Evolutionary conservation across 768 basidiomycete genomes (phyloP).

Genomic region (Termitomyces sp.): DNA sequence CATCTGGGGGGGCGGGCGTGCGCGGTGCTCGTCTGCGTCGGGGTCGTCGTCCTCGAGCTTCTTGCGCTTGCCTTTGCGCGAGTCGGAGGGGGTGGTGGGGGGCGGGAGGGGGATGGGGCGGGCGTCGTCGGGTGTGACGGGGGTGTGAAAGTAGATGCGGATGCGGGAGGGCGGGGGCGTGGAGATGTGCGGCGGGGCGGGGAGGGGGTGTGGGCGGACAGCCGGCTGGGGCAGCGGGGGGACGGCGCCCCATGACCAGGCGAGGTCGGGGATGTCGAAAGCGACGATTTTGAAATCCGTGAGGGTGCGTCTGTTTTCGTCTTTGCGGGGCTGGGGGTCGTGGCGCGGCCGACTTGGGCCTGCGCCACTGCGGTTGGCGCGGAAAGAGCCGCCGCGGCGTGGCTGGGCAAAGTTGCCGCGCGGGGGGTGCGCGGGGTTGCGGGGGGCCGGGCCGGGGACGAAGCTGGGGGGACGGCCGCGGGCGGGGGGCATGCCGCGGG

Average conservation of each 20-base stretch:
- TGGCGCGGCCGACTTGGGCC: slow-evolving; percentile 35
- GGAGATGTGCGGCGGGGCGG: slow-evolving; percentile 11
- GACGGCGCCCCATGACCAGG: slow-evolving; percentile 80
- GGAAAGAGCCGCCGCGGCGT: background rate
- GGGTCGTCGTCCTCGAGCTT: slow-evolving; percentile 87
- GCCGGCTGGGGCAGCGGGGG: background rate
- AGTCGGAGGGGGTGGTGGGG: slow-evolving; percentile 47
- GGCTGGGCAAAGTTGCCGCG: slow-evolving; percentile 50
- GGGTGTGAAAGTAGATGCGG: slow-evolving; percentile 90
- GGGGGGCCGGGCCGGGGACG: slow-evolving; percentile 25
- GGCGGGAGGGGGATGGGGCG: slow-evolving; percentile 59
- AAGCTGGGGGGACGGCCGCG: slow-evolving; percentile 41
- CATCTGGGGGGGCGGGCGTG: slow-evolving; percentile 61
- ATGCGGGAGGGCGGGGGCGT: slow-evolving; percentile 71
- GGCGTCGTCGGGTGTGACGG: slow-evolving; percentile 76
- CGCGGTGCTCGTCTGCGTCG: slow-evolving; percentile 69
- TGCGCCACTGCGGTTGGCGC: slow-evolving; percentile 35
- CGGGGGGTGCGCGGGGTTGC: slow-evolving; percentile 40
- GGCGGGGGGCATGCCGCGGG: slow-evolving; percentile 37
- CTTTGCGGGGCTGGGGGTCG: slow-evolving; percentile 51
- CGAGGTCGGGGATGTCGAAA: slow-evolving; percentile 74
- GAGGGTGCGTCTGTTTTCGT: slow-evolving; percentile 86
- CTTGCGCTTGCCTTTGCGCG: slow-evolving; percentile 81
- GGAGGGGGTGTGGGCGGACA: slow-evolving; percentile 1
- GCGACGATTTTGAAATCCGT: slow-evolving; percentile 98